A percentile compares a stretch with the other conserved stretches of the same genome.
These are phyloP conservation scores for Rubia peregrina DNA, from an alignment of 305 asterid species.

Conservation along the genomic window DNA sequence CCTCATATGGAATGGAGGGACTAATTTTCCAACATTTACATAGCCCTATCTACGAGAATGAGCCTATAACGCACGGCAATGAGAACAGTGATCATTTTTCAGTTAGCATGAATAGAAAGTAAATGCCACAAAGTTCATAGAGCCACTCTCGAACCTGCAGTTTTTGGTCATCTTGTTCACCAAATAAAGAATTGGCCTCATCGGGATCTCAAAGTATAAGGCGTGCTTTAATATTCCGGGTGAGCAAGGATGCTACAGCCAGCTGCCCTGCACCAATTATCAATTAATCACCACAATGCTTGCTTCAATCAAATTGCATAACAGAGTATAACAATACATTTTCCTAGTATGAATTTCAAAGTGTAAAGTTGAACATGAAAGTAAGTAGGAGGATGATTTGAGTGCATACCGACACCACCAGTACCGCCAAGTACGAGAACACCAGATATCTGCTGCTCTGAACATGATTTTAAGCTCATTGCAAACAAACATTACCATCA, in stretches of 20 bases:
- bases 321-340: background rate
- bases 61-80: background rate
- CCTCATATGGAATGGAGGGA: background rate
- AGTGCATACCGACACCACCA: conserved; percentile 79
- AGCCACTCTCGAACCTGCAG: conserved; percentile 41
- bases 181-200: conserved; percentile 71
- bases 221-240: conserved; percentile 55
- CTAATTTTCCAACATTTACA: background rate
- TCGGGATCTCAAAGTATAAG: conserved; percentile 70
- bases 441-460: too few relatives aligned
- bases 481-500: too few relatives aligned
- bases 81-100: background rate
- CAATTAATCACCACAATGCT: background rate
- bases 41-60: too few relatives aligned
- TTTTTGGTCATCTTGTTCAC: conserved; percentile 64
- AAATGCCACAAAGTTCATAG: background rate
- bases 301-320: background rate
- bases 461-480: too few relatives aligned
- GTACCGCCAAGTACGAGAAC: conserved; percentile 91
- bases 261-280: conserved; percentile 58
- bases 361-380: background rate
- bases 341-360: background rate
- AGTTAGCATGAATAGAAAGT: background rate
- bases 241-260: conserved; percentile 79
- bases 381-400: background rate